Base-by-base conservation (phyloP, 805 yeast genomes). In the Myxozyma monticola region DNA sequence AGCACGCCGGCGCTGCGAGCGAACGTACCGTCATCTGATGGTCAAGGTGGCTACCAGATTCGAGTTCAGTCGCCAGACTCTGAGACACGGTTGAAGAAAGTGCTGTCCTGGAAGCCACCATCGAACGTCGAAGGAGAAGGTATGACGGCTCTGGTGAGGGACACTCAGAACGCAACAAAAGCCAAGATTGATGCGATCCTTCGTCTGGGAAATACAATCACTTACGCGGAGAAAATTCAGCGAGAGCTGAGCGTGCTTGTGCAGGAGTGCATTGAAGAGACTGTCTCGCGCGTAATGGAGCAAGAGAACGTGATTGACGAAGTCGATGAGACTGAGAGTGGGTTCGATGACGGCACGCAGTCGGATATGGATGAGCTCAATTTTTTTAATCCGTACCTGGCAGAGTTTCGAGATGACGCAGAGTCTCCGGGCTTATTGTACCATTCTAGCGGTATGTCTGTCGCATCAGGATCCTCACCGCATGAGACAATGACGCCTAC, bases 201-300 rank as follows among this genome's bases (percentile, higher is more conserved):
- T 15, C 72, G 96, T 61, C 73, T 86, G 47, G 83, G 87, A 12
- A 85, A 89, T 54, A 79, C 88, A 1, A 72, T 87, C 52, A 80
- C 84, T 48, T 88, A 84, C 65, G 81, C 86, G 18, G 84, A 84
- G 56, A 83, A 81, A 60, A 81, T 89, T 42, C 85, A 87, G 45
- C 78, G 76, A 45, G 96, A 90, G 66, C 85, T 88, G 2, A 93
- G 88, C 62, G 75, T 68, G 18, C 70, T 81, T 62, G 89, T 89
- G 2, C 67, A 85, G 24, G 68, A 72, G 31, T 73, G 84, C 1
- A 86, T 90, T 2, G 70, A 75, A 21, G 80, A 81, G 30, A 84
- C 93, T 0, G 76, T 88, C 1, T 66, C 69, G 31, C 78, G 76
- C 59, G 83, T 79, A 10, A 71, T 71, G 45, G 79, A 69, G 37